phyloP scores from a whole-genome alignment of 208 protist species.

The Crithidia mellificae region DNA sequence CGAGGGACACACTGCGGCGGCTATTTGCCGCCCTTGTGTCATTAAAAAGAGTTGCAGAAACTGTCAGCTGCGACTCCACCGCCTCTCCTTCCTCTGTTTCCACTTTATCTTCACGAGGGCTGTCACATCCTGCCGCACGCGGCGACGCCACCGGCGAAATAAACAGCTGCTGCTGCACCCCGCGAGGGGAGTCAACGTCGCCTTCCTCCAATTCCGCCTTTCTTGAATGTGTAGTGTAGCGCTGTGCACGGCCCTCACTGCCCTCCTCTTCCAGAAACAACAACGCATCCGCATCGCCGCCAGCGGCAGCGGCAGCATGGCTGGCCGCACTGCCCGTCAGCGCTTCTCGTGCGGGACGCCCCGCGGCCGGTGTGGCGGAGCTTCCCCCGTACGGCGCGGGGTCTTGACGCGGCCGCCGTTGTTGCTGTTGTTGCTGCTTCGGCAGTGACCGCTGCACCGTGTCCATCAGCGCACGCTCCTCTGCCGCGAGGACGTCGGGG shows the following conservation, averaged over 20 bases:
- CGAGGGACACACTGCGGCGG: slow-evolving; percentile 24
- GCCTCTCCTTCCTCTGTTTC: neutral
- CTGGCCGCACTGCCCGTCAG: neutral
- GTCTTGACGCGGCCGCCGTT: too few relatives aligned
- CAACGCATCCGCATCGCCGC: neutral
- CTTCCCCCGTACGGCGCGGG: neutral
- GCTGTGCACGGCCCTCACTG: too few relatives aligned
- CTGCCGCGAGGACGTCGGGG: slow-evolving; percentile 41
- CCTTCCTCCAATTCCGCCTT: neutral
- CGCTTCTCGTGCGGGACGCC: too few relatives aligned
- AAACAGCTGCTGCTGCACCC: slow-evolving; percentile 36
- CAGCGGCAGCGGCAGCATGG: neutral
- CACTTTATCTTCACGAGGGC: neutral
- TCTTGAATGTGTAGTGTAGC: too few relatives aligned
- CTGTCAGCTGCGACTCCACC: too few relatives aligned
- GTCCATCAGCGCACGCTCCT: slow-evolving; percentile 44
- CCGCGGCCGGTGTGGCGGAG: slow-evolving; percentile 7
- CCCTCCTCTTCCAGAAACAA: too few relatives aligned
- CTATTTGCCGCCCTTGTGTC: neutral
- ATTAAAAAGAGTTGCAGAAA: too few relatives aligned
- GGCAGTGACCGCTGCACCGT: slow-evolving; percentile 46
- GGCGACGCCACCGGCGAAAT: slow-evolving; percentile 3
- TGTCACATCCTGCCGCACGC: neutral
- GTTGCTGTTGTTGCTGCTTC: neutral
- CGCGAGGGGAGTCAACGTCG: slow-evolving; percentile 7